Conservation (phyloP, 2,329 filamentous ascomycete genomes). For the Remersonia thermophila region DNA sequence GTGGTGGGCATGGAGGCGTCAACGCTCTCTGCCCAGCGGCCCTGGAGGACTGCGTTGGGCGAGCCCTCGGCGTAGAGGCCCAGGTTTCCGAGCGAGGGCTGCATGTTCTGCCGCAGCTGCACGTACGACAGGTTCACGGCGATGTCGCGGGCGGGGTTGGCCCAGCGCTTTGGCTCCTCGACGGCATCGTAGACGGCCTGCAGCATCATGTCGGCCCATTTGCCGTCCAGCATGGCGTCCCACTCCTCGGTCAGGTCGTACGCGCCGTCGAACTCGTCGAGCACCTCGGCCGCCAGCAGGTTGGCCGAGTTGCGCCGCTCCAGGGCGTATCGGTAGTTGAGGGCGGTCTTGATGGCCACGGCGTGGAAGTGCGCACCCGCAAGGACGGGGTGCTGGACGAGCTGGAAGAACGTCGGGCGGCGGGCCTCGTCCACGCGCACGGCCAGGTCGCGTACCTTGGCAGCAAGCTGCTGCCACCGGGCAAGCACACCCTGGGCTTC, state of each 20-base stretch:
- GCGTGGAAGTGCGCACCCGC: slow-evolving; percentile 6
- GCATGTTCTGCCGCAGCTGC: slow-evolving; percentile 30
- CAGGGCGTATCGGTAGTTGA: slow-evolving; percentile 41
- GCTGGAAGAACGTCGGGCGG: slow-evolving; percentile 46
- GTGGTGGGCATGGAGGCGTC: slow-evolving; percentile 16
- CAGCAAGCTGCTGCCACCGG: slow-evolving; percentile 36
- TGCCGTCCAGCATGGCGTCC: slow-evolving; percentile 37
- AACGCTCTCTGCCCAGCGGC: slow-evolving; percentile 11
- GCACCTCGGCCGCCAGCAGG: slow-evolving; percentile 30
- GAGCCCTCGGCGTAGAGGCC: slow-evolving; percentile 12
- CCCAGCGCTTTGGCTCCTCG: slow-evolving; percentile 41
- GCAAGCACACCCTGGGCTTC: slow-evolving; percentile 43
- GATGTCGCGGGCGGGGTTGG: slow-evolving; percentile 44
- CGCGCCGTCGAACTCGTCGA: slow-evolving; percentile 38
- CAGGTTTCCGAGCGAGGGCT: slow-evolving; percentile 9
- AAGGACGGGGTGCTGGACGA: slow-evolving; percentile 45
- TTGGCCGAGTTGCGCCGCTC: slow-evolving; percentile 48
- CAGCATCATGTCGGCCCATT: slow-evolving; percentile 43
- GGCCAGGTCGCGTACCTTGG: slow-evolving; percentile 31
- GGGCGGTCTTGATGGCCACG: slow-evolving; percentile 5
- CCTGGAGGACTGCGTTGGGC: slow-evolving; percentile 18
- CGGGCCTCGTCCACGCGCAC: slow-evolving; percentile 29
- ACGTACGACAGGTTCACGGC: slow-evolving; percentile 39
- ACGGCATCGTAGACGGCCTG: slow-evolving; percentile 26
- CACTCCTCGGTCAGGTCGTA: slow-evolving; percentile 37